Evolutionary conservation across 1,139 yeast genomes (phyloP).

Genomic region (Kodamaea anthophila): DNA sequence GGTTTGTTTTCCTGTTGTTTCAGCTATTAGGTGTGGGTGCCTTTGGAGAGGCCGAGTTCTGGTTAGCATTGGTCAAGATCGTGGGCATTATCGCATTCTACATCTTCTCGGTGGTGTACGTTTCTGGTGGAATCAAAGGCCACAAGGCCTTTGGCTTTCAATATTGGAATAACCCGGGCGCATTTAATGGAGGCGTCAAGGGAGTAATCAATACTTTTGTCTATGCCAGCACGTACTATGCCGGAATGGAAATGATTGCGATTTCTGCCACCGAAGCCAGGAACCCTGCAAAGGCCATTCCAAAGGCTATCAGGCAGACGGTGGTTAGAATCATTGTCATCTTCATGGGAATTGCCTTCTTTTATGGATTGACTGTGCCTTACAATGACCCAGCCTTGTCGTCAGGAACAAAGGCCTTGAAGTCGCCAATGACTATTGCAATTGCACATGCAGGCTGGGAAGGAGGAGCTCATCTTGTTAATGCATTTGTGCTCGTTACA

Average conservation of each 20-base stretch:
- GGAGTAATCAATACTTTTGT: conserved; percentile 69
- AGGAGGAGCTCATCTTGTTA: conserved; percentile 43
- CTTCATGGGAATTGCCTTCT: conserved; percentile 50
- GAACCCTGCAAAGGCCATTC: conserved; percentile 51
- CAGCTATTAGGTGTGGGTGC: conserved; percentile 52
- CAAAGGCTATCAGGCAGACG: conserved; percentile 54
- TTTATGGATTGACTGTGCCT: conserved; percentile 52
- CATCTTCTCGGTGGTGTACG: conserved; percentile 51
- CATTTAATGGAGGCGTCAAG: conserved; percentile 26
- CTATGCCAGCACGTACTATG: conserved; percentile 56
- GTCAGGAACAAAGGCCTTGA: conserved; percentile 21
- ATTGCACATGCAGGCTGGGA: conserved; percentile 42
- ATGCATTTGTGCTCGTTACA: conserved; percentile 46
- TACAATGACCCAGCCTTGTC: conserved; percentile 37
- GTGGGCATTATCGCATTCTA: conserved; percentile 52
- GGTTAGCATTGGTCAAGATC: conserved; percentile 57
- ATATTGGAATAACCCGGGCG: conserved; percentile 49
- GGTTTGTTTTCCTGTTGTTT: conserved; percentile 48
- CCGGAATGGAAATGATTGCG: conserved; percentile 56
- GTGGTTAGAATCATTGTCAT: conserved; percentile 47
- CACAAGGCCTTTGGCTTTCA: conserved; percentile 47
- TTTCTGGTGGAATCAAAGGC: conserved; percentile 61
- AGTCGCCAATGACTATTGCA: conserved; percentile 42
- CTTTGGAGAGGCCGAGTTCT: conserved; percentile 65
- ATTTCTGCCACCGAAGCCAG: conserved; percentile 52